phyloP scores from a whole-genome alignment of 768 basidiomycete genomes.

The Auriculariales sp. region DNA sequence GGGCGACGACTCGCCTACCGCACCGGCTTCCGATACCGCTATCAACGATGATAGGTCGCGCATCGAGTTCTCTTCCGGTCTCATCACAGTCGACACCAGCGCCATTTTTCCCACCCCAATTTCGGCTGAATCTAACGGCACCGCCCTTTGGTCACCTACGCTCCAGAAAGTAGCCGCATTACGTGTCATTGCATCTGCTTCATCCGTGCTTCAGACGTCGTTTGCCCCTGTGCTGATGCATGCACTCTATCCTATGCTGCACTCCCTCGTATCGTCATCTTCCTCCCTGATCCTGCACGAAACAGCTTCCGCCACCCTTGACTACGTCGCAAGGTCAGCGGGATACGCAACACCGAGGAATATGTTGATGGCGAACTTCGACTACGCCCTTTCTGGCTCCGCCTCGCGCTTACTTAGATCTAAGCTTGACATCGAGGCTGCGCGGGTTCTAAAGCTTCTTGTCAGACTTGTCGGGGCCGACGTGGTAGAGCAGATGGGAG shows the following conservation, averaged over 20 bases:
- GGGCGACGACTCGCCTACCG: conserved; percentile 16
- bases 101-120: background rate
- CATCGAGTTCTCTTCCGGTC: conserved; percentile 19
- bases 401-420: conserved; percentile 68
- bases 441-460: conserved; percentile 74
- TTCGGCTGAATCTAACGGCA: conserved; percentile 14
- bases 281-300: conserved; percentile 48
- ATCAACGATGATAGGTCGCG: conserved; percentile 6
- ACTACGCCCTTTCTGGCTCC: conserved; percentile 87
- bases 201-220: conserved; percentile 56
- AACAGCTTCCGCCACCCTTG: conserved; percentile 62
- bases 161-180: conserved; percentile 61
- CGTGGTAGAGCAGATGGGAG: conserved; percentile 78
- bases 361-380: conserved; percentile 85
- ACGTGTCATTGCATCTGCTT: conserved; percentile 55
- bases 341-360: conserved; percentile 86
- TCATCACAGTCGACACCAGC: conserved; percentile 11
- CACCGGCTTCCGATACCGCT: conserved; percentile 8
- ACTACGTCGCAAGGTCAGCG: conserved; percentile 53
- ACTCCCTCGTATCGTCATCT: conserved; percentile 75
- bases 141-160: conserved; percentile 31
- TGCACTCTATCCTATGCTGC: conserved; percentile 72
- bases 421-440: conserved; percentile 77
- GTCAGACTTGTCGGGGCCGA: conserved; percentile 76
- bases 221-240: conserved; percentile 66